These are phyloP conservation scores for Graphilbum sp. DNA, from an alignment of 2,329 filamentous ascomycete species.

Conservation along the genomic window DNA sequence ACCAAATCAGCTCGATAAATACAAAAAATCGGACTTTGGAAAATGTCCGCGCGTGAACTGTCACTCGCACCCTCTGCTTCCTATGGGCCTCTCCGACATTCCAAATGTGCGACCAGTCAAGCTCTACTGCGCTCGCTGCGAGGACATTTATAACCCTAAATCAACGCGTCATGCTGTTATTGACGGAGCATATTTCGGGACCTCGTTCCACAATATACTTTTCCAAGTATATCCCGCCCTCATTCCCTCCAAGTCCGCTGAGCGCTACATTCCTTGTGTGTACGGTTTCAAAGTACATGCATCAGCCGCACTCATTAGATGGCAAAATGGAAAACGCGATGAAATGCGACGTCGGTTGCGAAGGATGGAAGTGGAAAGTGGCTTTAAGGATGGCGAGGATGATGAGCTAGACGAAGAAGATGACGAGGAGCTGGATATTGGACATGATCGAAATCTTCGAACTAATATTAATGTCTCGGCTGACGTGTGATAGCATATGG, in stretches of 20 bases:
- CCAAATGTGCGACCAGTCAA: conserved; percentile 83
- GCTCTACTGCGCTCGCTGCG: conserved; percentile 91
- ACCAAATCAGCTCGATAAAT: conserved; percentile 73
- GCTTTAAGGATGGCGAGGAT: conserved; percentile 56
- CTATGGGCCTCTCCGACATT: conserved; percentile 85
- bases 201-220: conserved; percentile 96
- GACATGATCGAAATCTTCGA: background rate
- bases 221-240: conserved; percentile 95
- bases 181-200: conserved; percentile 95
- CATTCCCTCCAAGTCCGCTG: conserved; percentile 68
- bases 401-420: conserved; percentile 45
- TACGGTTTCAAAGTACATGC: conserved; percentile 96
- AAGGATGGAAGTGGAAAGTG: conserved; percentile 57
- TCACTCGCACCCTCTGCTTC: conserved; percentile 79
- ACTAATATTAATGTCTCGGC: background rate
- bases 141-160: conserved; percentile 98
- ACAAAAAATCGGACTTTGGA: conserved; percentile 94
- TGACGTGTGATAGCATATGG: background rate
- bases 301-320: conserved; percentile 70
- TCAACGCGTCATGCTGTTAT: conserved; percentile 89
- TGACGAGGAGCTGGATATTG: conserved; percentile 20
- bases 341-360: conserved; percentile 66
- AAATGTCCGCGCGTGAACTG: conserved; percentile 96
- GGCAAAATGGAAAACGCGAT: conserved; percentile 71
- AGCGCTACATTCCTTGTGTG: conserved; percentile 73